Percentiles rank a stretch among this genome's conserved stretches.
Evolutionary conservation across 345 rosid species (phyloP).

Genomic region (Gossypium herbaceum): DNA sequence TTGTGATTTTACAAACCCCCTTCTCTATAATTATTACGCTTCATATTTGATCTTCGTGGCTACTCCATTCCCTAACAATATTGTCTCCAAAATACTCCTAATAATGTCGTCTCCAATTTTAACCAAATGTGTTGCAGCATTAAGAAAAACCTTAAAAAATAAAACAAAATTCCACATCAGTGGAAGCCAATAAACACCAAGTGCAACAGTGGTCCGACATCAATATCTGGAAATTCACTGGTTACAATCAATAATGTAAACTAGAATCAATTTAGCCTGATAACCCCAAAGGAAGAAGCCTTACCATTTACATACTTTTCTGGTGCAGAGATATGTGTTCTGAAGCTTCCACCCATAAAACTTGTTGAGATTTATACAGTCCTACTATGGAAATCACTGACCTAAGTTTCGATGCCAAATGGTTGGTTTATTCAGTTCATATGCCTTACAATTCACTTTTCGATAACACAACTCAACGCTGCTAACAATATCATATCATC

Average conservation of each 20-base stretch:
- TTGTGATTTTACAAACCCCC: conserved; percentile 7
- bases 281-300: not conserved
- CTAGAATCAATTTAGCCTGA: not conserved
- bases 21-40: not conserved
- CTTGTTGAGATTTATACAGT: not conserved
- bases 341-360: not conserved
- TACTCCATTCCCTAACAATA: too few species aligned
- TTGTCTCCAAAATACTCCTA: too few species aligned
- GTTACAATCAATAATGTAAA: not conserved
- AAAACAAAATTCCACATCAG: not conserved
- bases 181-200: not conserved
- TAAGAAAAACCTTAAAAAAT: not conserved
- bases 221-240: not conserved
- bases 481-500: not conserved
- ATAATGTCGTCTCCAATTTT: too few species aligned
- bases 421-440: not conserved
- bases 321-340: not conserved
- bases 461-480: not conserved
- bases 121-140: not conserved
- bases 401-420: not conserved
- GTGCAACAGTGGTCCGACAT: not conserved
- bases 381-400: too few species aligned
- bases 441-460: not conserved
- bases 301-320: not conserved
- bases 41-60: too few species aligned